Evolutionary conservation across 1,139 yeast species (phyloP).

Genomic region (Taiozyma onychis): DNA sequence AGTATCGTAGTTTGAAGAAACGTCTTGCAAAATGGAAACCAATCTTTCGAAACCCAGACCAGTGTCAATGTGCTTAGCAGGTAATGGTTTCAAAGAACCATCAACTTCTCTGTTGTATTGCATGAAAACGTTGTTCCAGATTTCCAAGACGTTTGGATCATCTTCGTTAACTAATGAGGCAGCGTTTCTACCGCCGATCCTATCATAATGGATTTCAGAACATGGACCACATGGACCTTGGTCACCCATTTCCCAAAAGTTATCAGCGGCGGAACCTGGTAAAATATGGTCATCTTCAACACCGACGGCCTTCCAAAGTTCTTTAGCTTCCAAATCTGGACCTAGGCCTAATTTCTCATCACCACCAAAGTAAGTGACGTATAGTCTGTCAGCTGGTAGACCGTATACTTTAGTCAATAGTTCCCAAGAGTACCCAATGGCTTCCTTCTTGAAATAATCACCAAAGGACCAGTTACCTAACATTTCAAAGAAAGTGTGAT

Average conservation of each 20-base stretch:
- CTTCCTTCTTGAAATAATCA: conserved; percentile 94
- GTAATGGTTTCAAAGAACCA: conserved; percentile 73
- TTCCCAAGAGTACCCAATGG: conserved; percentile 87
- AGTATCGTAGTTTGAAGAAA: conserved; percentile 90
- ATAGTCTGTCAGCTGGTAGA: conserved; percentile 69
- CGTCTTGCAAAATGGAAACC: conserved; percentile 89
- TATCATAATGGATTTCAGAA: conserved; percentile 93
- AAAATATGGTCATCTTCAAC: conserved; percentile 87
- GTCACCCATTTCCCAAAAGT: conserved; percentile 99
- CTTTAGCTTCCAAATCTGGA: conserved; percentile 91
- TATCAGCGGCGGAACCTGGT: conserved; percentile 86
- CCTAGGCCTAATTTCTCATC: conserved; percentile 77
- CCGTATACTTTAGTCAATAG: conserved; percentile 80
- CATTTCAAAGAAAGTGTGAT: conserved; percentile 98
- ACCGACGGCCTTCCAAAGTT: conserved; percentile 82
- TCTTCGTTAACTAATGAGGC: conserved; percentile 85
- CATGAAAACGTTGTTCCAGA: conserved; percentile 96
- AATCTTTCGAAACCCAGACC: conserved; percentile 99
- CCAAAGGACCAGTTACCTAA: conserved; percentile 99
- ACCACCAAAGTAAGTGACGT: conserved; percentile 96
- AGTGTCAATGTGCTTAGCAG: conserved; percentile 93
- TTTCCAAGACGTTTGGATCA: conserved; percentile 95
- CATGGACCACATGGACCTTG: conserved; percentile 99
- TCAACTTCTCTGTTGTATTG: conserved; percentile 94
- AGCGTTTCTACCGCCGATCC: conserved; percentile 97